Evolutionary conservation across 1,139 yeast species (phyloP).

Genomic region (Sugiyamaella grinbergsii): DNA sequence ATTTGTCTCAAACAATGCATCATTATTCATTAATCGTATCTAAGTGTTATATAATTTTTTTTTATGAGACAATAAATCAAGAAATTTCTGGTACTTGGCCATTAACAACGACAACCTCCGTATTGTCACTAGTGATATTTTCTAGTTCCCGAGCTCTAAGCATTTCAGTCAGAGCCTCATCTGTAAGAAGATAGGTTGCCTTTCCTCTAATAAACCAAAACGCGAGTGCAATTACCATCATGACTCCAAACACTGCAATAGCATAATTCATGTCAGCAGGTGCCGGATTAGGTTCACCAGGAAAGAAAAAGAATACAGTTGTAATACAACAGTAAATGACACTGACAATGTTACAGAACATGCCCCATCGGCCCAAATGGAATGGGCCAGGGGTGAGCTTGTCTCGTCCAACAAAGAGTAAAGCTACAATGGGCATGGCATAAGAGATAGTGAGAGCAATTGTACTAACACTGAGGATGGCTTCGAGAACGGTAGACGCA

Average conservation of each 20-base stretch:
- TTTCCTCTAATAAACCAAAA: slow-evolving; percentile 29
- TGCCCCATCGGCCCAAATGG: slow-evolving; percentile 26
- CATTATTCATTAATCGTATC: slow-evolving; percentile 17
- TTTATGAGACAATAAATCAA: neutral
- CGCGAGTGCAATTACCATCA: slow-evolving; percentile 26
- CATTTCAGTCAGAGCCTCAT: slow-evolving; percentile 25
- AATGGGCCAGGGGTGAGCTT: slow-evolving; percentile 29
- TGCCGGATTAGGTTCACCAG: slow-evolving; percentile 24
- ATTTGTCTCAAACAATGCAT: no score
- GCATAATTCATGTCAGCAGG: slow-evolving; percentile 30
- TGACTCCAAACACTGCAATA: slow-evolving; percentile 30
- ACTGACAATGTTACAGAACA: slow-evolving; percentile 24
- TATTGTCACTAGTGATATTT: slow-evolving; percentile 5
- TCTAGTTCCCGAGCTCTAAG: slow-evolving; percentile 26
- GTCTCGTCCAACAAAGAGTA: slow-evolving; percentile 58
- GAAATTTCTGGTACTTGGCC: slow-evolving; percentile 8
- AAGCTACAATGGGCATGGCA: slow-evolving; percentile 69
- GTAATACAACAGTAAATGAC: slow-evolving; percentile 27
- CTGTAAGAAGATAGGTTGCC: slow-evolving; percentile 27
- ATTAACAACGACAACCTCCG: slow-evolving; percentile 9
- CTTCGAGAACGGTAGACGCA: slow-evolving; percentile 75
- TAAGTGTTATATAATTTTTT: slow-evolving; percentile 1
- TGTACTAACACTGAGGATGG: slow-evolving; percentile 81
- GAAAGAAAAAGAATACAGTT: slow-evolving; percentile 35
- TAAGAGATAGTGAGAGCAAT: slow-evolving; percentile 75